Percentiles rank a stretch among this genome's conserved stretches.
phyloP scores from a whole-genome alignment of 1,139 yeast species.

The Diutina neorugosa region DNA sequence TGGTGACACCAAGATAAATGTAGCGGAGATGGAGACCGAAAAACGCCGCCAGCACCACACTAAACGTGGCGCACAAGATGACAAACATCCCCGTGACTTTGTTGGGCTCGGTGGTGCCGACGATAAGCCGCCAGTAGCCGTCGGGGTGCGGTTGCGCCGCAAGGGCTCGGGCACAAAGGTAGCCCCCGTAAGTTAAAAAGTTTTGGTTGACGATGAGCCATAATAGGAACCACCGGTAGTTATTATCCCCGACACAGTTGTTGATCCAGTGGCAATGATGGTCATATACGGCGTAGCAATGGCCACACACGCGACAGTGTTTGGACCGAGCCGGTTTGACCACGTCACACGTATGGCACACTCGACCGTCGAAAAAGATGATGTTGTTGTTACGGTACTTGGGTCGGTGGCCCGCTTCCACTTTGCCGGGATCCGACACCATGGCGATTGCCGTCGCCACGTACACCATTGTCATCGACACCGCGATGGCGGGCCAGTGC shows the following conservation, averaged over 20 bases:
- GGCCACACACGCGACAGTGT: conserved; percentile 68
- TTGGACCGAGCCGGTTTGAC: conserved; percentile 79
- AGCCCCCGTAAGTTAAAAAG: conserved; percentile 51
- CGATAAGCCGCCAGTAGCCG: conserved; percentile 17
- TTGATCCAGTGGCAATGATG: conserved; percentile 96
- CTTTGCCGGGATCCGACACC: conserved; percentile 45
- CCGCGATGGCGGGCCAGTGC: conserved; percentile 12
- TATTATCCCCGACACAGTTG: conserved; percentile 75
- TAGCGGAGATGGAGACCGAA: conserved; percentile 48
- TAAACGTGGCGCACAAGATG: conserved; percentile 41
- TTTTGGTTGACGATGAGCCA: conserved; percentile 47
- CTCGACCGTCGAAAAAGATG: conserved; percentile 33
- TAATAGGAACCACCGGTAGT: conserved; percentile 57
- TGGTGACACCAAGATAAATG: conserved; percentile 75
- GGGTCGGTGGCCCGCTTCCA: conserved; percentile 10
- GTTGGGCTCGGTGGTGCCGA: conserved; percentile 19
- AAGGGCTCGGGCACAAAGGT: conserved; percentile 23
- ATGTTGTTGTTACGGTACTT: conserved; percentile 38
- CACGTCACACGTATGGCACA: conserved; percentile 48
- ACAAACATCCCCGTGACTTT: conserved; percentile 39
- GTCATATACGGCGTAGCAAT: conserved; percentile 61
- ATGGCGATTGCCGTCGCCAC: conserved; percentile 26
- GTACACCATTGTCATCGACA: conserved; percentile 26
- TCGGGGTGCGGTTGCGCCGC: background rate
- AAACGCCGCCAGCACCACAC: conserved; percentile 45